These are phyloP conservation scores for Nemania sp. DNA, from an alignment of 2,329 filamentous ascomycete genomes.

Conservation along the genomic window DNA sequence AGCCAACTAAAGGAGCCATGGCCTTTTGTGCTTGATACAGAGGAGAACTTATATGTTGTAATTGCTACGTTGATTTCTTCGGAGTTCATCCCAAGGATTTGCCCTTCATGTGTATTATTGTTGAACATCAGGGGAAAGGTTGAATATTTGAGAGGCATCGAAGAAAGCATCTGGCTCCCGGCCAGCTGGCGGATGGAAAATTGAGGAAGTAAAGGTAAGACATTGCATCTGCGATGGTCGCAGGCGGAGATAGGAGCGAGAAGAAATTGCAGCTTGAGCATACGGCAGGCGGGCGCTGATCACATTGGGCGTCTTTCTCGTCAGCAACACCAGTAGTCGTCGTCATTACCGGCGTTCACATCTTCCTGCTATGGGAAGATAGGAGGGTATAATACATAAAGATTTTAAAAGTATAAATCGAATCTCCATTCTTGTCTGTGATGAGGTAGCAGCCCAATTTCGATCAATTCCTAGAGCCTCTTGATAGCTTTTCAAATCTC, in stretches of 20 bases:
- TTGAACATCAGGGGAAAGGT: slow-evolving; percentile 36
- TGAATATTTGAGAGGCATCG: slow-evolving; percentile 1
- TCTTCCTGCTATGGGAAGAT: slow-evolving; percentile 28
- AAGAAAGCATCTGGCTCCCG: background rate
- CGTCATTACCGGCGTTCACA: slow-evolving; percentile 29
- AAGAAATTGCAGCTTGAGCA: slow-evolving; percentile 12
- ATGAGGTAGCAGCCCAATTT: no score
- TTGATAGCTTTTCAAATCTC: no score
- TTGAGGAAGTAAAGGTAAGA: slow-evolving; percentile 1
- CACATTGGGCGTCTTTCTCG: slow-evolving; percentile 17
- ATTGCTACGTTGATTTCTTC: slow-evolving; percentile 42
- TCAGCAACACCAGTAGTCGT: slow-evolving; percentile 22
- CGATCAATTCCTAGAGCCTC: no score
- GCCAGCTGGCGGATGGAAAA: background rate
- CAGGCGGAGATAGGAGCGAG: background rate
- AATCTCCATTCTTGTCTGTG: background rate
- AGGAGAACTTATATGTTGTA: slow-evolving; percentile 45
- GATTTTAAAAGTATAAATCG: background rate
- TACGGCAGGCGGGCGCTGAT: background rate
- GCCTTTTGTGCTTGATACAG: slow-evolving; percentile 4
- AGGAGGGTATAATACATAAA: slow-evolving; percentile 37
- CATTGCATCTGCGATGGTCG: background rate
- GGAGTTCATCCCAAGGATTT: slow-evolving; percentile 35
- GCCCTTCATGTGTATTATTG: slow-evolving; percentile 37
- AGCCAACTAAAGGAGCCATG: slow-evolving; percentile 51